Base-by-base conservation (phyloP, 352 stramenopile species). In the Phytophthora pluvialis region DNA sequence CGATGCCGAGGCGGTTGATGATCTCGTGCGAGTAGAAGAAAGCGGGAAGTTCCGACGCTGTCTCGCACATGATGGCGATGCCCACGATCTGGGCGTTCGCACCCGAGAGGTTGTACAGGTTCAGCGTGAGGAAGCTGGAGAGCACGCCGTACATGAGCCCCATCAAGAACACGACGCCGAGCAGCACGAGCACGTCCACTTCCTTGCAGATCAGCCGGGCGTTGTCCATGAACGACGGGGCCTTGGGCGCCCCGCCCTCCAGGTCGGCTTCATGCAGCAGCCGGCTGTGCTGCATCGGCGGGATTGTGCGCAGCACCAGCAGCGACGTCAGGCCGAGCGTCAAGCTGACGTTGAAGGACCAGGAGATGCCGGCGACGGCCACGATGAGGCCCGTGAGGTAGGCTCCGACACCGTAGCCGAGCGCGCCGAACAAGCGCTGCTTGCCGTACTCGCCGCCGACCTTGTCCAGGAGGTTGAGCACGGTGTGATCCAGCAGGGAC, bases 391-490 rank as follows among this genome's bases (percentile, higher is more conserved):
- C 82, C n/a, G 83, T 84, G 42, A 93, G 55, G 71, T 93, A 94
- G 8, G 83, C 86, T 21, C 71, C 66, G 15, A 69, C 45, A 7
- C 86, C 86, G 58, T 82, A 94, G 26, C 86, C 86, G 29, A 94
- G 68, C 2, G 86, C 83, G 29, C 83, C 86, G 50, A 91, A 93
- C 53, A 94, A 72, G 0, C 86, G 83, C 66, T 94, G 86, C 67
- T 92, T 93, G 68, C 86, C 86, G 62, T 93, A 94, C 64, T 94
- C 86, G 13, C 83, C 84, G 40, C 86, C 83, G 46, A 88, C 72
- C 28, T 82, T 81, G 32, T 81, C 71, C 42, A 93, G 69, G 40
- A 94, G 70, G 36, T 84, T 76, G 8, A 94, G 64, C 29, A 93
- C 70, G 4, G 83, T 80, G 66, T 91, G 82, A 65, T 94, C 86